These are phyloP conservation scores for Pseudophaeomoniella oleicola DNA, from an alignment of 2,329 filamentous ascomycete species.

Conservation along the genomic window DNA sequence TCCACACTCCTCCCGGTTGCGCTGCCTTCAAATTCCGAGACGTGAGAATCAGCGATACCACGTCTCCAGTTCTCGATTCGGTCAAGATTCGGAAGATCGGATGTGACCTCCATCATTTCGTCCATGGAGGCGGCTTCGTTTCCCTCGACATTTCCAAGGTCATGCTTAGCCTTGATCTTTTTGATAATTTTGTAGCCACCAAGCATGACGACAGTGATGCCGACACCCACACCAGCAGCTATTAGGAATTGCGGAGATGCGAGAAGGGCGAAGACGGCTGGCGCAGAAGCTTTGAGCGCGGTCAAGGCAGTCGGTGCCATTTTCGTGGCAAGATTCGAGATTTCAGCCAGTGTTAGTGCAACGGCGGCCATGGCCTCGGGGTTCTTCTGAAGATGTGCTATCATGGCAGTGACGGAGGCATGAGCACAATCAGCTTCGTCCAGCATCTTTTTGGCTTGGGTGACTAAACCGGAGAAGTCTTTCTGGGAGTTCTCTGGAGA, in stretches of 20 bases:
- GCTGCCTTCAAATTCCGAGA: slow-evolving; percentile 15
- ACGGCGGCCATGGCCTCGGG: slow-evolving; percentile 90
- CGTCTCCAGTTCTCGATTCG: slow-evolving; percentile 49
- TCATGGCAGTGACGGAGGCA: slow-evolving; percentile 68
- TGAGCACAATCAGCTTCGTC: slow-evolving; percentile 83
- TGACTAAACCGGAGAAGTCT: slow-evolving; percentile 54
- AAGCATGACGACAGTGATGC: slow-evolving; percentile 89
- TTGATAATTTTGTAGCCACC: slow-evolving; percentile 97
- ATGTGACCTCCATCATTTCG: slow-evolving; percentile 39
- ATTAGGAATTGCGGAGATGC: slow-evolving; percentile 90
- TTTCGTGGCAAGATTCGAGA: slow-evolving; percentile 67
- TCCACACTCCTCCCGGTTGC: slow-evolving; percentile 43
- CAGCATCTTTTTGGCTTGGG: slow-evolving; percentile 60
- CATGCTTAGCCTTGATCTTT: slow-evolving; percentile 45
- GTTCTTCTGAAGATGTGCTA: slow-evolving; percentile 63
- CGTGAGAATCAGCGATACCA: slow-evolving; percentile 45
- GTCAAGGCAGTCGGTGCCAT: slow-evolving; percentile 69
- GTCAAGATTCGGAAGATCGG: slow-evolving; percentile 31
- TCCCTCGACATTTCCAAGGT: slow-evolving; percentile 13
- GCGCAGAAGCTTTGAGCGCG: slow-evolving; percentile 65
- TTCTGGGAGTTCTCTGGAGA: slow-evolving; percentile 30
- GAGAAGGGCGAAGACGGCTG: slow-evolving; percentile 72
- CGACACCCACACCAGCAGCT: slow-evolving; percentile 73
- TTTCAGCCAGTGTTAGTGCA: slow-evolving; percentile 79
- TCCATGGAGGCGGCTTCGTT: no score